Evolutionary conservation across 768 basidiomycete species (phyloP), one percentile per base, ranked within the genome.

Genomic region (Boletus rubroflammeus): DNA sequence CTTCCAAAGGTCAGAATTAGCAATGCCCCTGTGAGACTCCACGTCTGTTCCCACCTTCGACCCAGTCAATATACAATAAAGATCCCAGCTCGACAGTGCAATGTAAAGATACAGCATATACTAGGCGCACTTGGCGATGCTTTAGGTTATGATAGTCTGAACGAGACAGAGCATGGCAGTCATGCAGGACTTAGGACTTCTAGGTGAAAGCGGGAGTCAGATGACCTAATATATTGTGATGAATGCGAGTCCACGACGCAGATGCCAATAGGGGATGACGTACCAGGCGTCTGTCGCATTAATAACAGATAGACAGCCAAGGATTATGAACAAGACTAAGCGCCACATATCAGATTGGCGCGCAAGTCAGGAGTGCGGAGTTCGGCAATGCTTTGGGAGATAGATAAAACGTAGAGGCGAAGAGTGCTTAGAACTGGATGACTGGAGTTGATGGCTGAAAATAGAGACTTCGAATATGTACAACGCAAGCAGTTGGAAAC

Each of bases 81-180:
- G 8, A 26, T 40, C 38, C 47, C 31, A 32, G 19, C 54, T 55
- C 38, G 36, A 50, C 23, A 3, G 53, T 53, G 48, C 44, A 35
- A 49, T 51, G 46, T 23, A 54, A 49, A 21, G 23, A 54, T 46
- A 54, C 41, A 51, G n/a, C 47, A 56, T 53, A 54, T 38, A 57
- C 52, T 62, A 64, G 34, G 35, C 43, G 46, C 47, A 35, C 51
- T 56, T 19, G 45, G 61, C 51, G 26, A 29, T 43, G 48, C 26
- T 47, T 39, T 54, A 67, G 25, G 34, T 47, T 54, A 56, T 28
- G 19, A 48, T 42, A 23, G 34, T 21, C 39, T 36, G 26, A 25
- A 44, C 34, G 50, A 31, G 14, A 38, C n/a, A 35, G 15, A 35
- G 15, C 8, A 29, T 43, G 26, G 10, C 14, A 23, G 8, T 29